Conservation (phyloP, 495 filamentous ascomycete species). For the Tuber brumale region DNA sequence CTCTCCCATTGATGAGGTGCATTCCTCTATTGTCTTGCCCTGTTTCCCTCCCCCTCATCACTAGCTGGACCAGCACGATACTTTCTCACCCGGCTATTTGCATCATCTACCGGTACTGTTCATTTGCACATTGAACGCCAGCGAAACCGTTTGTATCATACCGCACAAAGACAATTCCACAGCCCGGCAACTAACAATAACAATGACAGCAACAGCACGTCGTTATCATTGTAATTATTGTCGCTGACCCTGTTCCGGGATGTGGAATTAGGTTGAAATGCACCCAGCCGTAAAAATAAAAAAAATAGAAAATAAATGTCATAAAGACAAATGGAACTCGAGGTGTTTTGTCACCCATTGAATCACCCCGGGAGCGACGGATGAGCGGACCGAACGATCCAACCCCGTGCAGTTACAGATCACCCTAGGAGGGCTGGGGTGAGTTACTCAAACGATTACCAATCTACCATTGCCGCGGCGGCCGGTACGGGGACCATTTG, state of each 20-base stretch:
- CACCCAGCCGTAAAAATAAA: not conserved
- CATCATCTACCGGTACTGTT: not conserved
- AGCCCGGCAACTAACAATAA: not conserved
- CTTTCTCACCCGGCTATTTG: slow-evolving; percentile 2
- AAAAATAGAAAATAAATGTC: not conserved
- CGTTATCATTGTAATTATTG: not conserved
- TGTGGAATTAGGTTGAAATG: not conserved
- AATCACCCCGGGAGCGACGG: not conserved
- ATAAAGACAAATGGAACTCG: not conserved
- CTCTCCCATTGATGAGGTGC: not conserved
- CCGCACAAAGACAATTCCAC: not conserved
- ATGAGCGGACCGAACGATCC: not conserved
- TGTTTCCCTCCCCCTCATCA: not conserved
- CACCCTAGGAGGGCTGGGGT: not conserved
- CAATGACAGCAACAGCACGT: not conserved
- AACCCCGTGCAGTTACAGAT: not conserved
- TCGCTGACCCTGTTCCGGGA: not conserved
- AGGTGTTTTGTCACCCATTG: not conserved
- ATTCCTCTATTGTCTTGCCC: not conserved
- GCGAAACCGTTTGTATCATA: not conserved
- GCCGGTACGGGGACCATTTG: not conserved
- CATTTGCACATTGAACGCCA: not conserved
- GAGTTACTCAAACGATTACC: not conserved
- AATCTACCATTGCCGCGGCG: not conserved
- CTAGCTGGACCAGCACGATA: not conserved